Evolutionary conservation across 306 rosid species (phyloP), one percentile per base, ranked within the genome.

Genomic region (Erythrophleum fordii): DNA sequence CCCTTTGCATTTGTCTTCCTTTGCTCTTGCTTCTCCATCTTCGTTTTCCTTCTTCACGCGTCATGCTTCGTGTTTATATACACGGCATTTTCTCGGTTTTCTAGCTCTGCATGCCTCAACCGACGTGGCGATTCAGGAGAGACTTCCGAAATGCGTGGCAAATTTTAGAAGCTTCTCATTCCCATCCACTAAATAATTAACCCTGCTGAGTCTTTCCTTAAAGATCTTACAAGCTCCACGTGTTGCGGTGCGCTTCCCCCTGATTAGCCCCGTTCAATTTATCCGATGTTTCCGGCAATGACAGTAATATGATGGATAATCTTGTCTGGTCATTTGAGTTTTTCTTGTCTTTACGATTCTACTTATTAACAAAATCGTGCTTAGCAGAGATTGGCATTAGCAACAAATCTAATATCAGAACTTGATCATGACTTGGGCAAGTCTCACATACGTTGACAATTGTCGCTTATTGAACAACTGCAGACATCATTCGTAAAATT

Each of bases 11-110:
- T 72, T 49, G 26, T 65, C 34, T 79, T 72, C 5, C 28, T 45
- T 4, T 9, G 5, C 18, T 20, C 23, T 73, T 66, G 78, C 48
- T 61, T 69, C 75, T 85, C 89, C 90, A 86, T 86, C 58, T 48
- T 75, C 20, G 37, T 35, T 48, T 60, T 20, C 41, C 25, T 68
- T 37, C 51, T 22, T 23, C 64, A 10, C n/a, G 11, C n/a, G 1
- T 55, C 56, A 49, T 55, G 8, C 14, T 55, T 64, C 45, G 26
- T 11, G 29, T 4, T 11, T 66, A 39, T 66, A 20, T 37, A 34
- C 61, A 29, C 4, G 45, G 6, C 46, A 65, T 8, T 35, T 20
- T 35, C 7, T 35, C 5, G 28, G 0, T 28, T 60, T 62, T 26
- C 26, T 46, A 9, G 65, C 22, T 79, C 64, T 53, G 74, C 61